Evolutionary conservation across 805 yeast species (phyloP), one percentile per base, ranked within the genome.

Genomic region (Saturnispora zaruensis): DNA sequence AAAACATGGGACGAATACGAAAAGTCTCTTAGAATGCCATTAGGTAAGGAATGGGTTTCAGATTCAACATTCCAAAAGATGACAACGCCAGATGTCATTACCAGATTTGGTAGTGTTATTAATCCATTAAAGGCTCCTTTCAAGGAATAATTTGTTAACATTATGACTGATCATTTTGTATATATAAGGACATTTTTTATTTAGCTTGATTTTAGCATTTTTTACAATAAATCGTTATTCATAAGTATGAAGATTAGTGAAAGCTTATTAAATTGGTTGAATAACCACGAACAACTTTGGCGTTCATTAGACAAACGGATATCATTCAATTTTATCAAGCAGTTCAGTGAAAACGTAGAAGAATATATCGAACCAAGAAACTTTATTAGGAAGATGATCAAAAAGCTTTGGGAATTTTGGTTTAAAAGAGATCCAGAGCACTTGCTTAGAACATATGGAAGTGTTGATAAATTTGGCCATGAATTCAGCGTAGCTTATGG

Each of bases 21-120:
- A 67, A 79, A 96, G 63, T 81, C 96, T 5, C 72, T 93, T 61
- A 78, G 96, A 63, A 84, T 88, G 88, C 97, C 98, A n/a, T 72
- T 93, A 53, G 98, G 98, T 24, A 95, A 87, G 66, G 96, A 93
- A 68, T 93, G 98, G 98, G 82, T 91, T 7, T 79, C 95, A 6
- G 81, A 87, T 62, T 84, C 81, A 49, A 81, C 96, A 3, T 93
- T 86, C 71, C 96, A 89, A 71, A 80, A 80, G 63, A 71, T 87
- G 57, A 87, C 93, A 45, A 89, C 86, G 80, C 98, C 99, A 40
- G 77, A 86, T 60, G 82, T 93, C 38, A 74, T 87, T 53, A 83
- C 87, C 45, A 90, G 88, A 66, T 87, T 87, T 55, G 96, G 98
- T 60, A 75, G 78, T 53, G 89, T 90, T 45, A 87, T 93, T 57